Evolutionary conservation across 2,329 filamentous ascomycete species (phyloP), one percentile per base, ranked within the genome.

Genomic region (Botrytis porri): DNA sequence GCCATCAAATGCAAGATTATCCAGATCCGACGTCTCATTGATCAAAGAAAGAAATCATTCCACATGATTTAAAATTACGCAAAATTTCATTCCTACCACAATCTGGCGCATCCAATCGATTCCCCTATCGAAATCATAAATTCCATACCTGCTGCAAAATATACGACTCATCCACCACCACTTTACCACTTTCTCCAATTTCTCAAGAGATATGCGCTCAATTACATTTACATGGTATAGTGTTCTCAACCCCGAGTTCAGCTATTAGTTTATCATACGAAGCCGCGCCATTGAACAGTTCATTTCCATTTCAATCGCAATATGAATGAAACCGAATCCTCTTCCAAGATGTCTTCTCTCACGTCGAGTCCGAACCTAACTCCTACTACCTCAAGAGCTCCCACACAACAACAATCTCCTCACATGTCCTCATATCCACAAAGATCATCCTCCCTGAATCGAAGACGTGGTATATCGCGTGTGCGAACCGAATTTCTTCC

Each of bases 401-500:
- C 62, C 41, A 25, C 51, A 8, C 60, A 39, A 65, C 69, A 72
- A 39, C 70, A 67, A 39, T 66, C 63, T 22, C 69, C 54, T n/a
- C 69, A 70, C 4, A 51, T 37, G 37, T 35, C 70, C 37, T n/a
- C 62, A 29, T 67, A 72, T 22, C 35, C 45, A 6, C 70, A 72
- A 18, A 57, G 62, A 39, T 48, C 62, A 5, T 67, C 77, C 25
- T 74, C 75, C 16, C 69, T 75, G 25, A 76, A 73, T 64, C 63
- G 66, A 12, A 59, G 73, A 61, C 77, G 75, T 43, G 51, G 76
- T 10, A 79, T 79, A 20, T 80, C 75, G 63, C 74, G 80, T 77
- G 78, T 81, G 22, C 80, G 81, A 74, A 81, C 79, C 32, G 76
- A 70, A 73, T 78, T 77, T 65, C 74, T 78, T 20, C 75, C 78